Base-by-base conservation (phyloP, 2,329 filamentous ascomycete species). In the Diplodia intermedia region DNA sequence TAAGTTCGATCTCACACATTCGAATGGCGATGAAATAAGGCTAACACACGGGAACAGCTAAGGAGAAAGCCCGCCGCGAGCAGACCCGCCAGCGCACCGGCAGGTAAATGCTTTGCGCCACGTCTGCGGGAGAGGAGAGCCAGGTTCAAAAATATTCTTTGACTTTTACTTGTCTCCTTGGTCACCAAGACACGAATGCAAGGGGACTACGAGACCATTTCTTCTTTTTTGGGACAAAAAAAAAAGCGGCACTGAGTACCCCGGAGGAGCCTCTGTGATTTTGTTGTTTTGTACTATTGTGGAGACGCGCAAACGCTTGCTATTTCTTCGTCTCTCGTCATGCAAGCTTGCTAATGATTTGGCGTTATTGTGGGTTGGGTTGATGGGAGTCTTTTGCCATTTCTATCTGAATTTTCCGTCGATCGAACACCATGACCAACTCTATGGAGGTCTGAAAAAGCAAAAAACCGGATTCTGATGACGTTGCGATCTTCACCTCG, bases 21-120 rank as follows among this genome's bases (percentile, higher is more conserved):
- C 56, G 29, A 56, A 40, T 33, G 8, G 14, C 11, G 18, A 31
- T 36, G 20, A 40, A 11, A 55, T 6, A 18, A 33, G 9, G 47
- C 62, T 56, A 57, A 57, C 53, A 18, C 12, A 20, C 1, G 7
- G 29, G 3, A 29, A 26, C 72, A 91, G 90, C 81, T 71, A 91
- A 90, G 81, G 90, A 92, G 73, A 87, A 87, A 80, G 82, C 86
- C 76, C 85, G 90, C 74, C 86, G 88, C 80, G 87, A 87, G 73
- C 73, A 89, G 74, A 91, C 91, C 88, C 85, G 84, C 72, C 81
- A 89, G 79, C 83, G 90, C 74, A 90, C 87, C 1, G 77, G 78
- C 66, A 65, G 69, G 57, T 71, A 70, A 68, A 56, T 3, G 15
- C 12, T 15, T 29, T 8, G 4, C 60, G 9, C 6, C 7, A 38